phyloP scores from a whole-genome alignment of 2,329 filamentous ascomycete species.

The Aureobasidium zeae region DNA sequence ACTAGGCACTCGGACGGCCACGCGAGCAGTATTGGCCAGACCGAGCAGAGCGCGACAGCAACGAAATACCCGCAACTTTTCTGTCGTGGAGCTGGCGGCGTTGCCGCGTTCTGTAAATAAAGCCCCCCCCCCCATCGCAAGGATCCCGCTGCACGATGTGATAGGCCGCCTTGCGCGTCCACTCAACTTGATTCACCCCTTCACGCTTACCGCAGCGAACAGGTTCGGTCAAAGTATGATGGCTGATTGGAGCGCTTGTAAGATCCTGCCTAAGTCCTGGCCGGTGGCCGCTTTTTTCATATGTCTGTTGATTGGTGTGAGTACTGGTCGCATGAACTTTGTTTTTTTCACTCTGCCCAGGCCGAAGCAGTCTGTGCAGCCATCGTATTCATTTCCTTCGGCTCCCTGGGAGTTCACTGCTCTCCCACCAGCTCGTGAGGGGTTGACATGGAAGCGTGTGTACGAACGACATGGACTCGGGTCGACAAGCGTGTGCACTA shows the following conservation, averaged over 20 bases:
- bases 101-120: constrained; percentile 9
- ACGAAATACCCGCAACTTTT: constrained; percentile 11
- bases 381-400: neutral
- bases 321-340: too few species aligned
- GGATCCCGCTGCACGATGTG: constrained; percentile 9
- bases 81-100: constrained; percentile 11
- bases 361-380: too few species aligned
- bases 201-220: neutral
- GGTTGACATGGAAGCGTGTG: too few species aligned
- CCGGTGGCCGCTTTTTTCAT: too few species aligned
- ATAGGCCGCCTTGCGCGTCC: constrained; percentile 9
- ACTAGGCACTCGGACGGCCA: too few species aligned
- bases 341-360: too few species aligned
- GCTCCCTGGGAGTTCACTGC: too few species aligned
- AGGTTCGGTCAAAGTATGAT: neutral
- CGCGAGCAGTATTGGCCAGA: constrained; percentile 11
- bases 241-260: neutral
- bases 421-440: too few species aligned
- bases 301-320: too few species aligned
- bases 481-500: constrained; percentile 13
- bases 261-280: too few species aligned
- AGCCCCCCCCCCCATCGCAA: constrained; percentile 9
- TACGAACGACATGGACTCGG: constrained; percentile 1
- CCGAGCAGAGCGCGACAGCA: neutral
- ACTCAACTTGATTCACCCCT: constrained; percentile 2